Evolutionary conservation across 768 basidiomycete species (phyloP), one percentile per base, ranked within the genome.

Genomic region (Cyathus striatus): DNA sequence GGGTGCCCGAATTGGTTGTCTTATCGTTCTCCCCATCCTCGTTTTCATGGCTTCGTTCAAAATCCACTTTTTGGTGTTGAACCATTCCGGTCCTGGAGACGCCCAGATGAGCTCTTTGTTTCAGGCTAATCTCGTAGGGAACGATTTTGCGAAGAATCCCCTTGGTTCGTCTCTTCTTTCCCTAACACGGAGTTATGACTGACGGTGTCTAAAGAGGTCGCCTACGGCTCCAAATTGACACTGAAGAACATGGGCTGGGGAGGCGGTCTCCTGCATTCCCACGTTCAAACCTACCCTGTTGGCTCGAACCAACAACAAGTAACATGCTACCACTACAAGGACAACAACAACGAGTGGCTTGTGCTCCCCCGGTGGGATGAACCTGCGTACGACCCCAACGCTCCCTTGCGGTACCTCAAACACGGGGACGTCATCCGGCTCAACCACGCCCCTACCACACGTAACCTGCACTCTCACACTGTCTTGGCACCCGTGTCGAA

Each of bases 271-370:
- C 70, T 99, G 3, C 96, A 99, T 60, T 98, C 95, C 3, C 96
- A 99, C 60, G 78, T 92, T n/a, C 95, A 97, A 56, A 84, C 90
- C 1, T 96, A 83, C 60, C 96, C 96, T 1, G 73, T 83, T 17
- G 96, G 95, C 10, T 96, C 93, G 0, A 69, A 70, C 44, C 96
- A 98, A 58, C 96, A 98, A 55, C 96, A 99, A 63, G 83, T 98
- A 3, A 98, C 96, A 0, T 99, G 96, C 64, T 99, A 98, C 61
- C 96, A 99, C 68, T 98, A 99, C 79, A 97, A 96, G 68, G 96
- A 98, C 58, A 81, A 84, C 38, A 99, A 99, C 75, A 99, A 99
- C 67, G 74, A 97, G 35, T 98, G 91, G 87, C 54, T 68, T 14
- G 59, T 98, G 50, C 69, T 83, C 2, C 92, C 91, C 5, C 72